Evolutionary conservation across 2,329 filamentous ascomycete species (phyloP).

Genomic region (Fusarium pseudograminearum): DNA sequence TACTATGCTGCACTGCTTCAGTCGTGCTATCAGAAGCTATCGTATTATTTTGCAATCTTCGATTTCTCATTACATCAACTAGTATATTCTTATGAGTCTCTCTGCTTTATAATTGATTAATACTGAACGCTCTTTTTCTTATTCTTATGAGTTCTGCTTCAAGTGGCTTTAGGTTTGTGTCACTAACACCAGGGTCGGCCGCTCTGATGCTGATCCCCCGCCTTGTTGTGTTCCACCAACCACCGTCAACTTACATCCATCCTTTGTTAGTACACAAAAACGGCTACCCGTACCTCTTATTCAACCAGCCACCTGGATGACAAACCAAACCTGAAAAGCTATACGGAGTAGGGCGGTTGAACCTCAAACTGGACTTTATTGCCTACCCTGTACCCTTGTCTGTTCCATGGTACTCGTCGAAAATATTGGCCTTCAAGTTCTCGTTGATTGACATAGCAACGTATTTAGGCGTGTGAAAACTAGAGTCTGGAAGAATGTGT

Average conservation of each 20-base stretch:
- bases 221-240: constrained; percentile 20
- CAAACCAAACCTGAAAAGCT: neutral
- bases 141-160: neutral
- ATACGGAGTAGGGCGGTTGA: neutral
- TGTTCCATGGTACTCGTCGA: neutral
- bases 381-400: neutral
- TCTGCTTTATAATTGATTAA: neutral
- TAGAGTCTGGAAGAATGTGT: constrained; percentile 51
- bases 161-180: constrained; percentile 18
- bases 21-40: neutral
- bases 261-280: neutral
- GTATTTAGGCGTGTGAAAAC: constrained; percentile 50
- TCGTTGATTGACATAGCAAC: constrained; percentile 46
- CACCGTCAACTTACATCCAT: constrained; percentile 2
- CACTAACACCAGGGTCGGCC: constrained; percentile 35
- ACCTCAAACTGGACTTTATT: too few relatives aligned
- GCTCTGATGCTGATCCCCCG: constrained; percentile 21
- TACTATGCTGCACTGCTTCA: neutral
- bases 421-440: constrained; percentile 38
- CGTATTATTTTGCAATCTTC: neutral
- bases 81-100: neutral
- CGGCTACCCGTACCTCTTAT: neutral
- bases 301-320: neutral
- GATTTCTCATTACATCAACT: neutral
- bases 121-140: neutral